Evolutionary conservation across 2,329 filamentous ascomycete species (phyloP), one percentile per base, ranked within the genome.

Genomic region (Colletotrichum destructivum): DNA sequence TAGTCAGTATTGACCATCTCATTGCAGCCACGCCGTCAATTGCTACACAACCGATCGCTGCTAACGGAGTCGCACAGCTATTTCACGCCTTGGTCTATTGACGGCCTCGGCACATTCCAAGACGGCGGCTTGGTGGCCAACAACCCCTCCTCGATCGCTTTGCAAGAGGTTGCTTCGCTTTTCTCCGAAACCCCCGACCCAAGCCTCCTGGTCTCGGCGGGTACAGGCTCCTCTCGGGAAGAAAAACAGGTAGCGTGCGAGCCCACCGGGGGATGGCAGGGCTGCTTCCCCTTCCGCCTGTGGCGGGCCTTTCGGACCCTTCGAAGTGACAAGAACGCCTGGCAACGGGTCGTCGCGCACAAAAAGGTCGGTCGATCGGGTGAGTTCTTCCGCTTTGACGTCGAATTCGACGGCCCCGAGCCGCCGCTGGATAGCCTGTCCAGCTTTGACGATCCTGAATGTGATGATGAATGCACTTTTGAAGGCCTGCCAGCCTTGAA

Each of bases 81-180:
- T 57, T 66, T 66, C 21, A 59, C 18, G 15, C 54, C 44, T 66
- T 52, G 18, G 63, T 59, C 54, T 63, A 72, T 76, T 23, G 55
- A 69, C 18, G 57, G 64, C 31, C 62, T 69, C 18, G 72, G 63
- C 42, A 62, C 56, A 3, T 74, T 76, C 26, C 71, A 76, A 52
- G 75, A 76, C 59, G 72, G 75, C 23, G 72, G 75, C 8, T 55
- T 76, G 15, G 72, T 74, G 18, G 67, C 66, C 46, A 76, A 76
- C 62, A 76, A 76, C 59, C 75, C 71, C 2, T 73, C 68, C 16
- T 71, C 60, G 13, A 76, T 76, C 40, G 71, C 73, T 13, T n/a
- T 76, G n/a, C 55, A 73, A 21, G 74, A 76, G 57, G 63, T 70
- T 12, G 71, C 61, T 15, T 62, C 62, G 3, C 52, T 75, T 26